These are phyloP conservation scores for Avena eriantha DNA, from an alignment of 176 grass and related monocot species.

Conservation along the genomic window DNA sequence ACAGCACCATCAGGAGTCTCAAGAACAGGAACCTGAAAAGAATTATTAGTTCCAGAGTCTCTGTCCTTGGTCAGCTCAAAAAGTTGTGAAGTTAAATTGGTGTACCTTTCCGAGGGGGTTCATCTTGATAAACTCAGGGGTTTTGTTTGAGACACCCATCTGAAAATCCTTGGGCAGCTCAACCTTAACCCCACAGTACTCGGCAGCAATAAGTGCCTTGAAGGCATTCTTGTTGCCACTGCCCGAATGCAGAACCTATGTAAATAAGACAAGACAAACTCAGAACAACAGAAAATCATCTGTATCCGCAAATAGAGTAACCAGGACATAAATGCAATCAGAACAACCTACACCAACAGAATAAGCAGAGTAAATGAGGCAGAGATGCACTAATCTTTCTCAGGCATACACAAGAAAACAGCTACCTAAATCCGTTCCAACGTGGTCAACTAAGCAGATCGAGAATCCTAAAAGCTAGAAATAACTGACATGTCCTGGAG, in stretches of 20 bases:
- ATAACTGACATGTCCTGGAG: neutral
- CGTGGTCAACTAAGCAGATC: neutral
- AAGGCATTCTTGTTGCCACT: conserved; percentile 85
- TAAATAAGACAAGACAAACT: neutral
- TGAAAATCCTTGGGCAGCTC: conserved; percentile 78
- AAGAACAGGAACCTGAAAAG: conserved; percentile 77
- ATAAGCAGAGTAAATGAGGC: neutral
- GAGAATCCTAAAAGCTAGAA: neutral
- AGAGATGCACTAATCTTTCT: neutral
- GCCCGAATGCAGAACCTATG: conserved; percentile 62
- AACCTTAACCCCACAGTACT: conserved; percentile 80
- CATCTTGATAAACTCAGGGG: conserved; percentile 96
- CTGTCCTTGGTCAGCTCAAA: neutral
- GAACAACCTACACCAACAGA: neutral
- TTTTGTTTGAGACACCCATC: conserved; percentile 97
- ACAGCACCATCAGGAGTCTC: conserved; percentile 90
- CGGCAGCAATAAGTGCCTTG: conserved; percentile 89
- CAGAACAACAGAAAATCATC: neutral
- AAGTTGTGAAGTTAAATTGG: neutral
- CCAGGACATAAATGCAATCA: neutral
- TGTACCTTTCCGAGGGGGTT: conserved; percentile 94
- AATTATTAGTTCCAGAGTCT: conserved; percentile 2
- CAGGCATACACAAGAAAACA: neutral
- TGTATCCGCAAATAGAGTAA: neutral
- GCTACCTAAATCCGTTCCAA: neutral